Evolutionary conservation across 129 eudicot species (phyloP), one percentile per base, ranked within the genome.

Genomic region (Tanacetum coccineum): DNA sequence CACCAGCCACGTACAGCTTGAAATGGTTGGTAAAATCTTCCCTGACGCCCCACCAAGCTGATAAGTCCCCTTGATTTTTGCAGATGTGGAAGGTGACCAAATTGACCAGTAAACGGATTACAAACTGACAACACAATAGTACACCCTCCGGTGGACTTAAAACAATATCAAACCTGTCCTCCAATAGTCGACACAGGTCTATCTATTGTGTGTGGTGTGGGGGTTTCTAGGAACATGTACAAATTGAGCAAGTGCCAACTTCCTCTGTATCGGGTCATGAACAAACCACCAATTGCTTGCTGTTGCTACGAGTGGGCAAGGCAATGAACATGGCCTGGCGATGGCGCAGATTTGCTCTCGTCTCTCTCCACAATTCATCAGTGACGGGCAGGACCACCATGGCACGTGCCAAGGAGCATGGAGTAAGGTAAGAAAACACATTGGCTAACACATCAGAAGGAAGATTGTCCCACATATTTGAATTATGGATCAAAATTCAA

Each of bases 271-370:
- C 20, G 90, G 87, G 62, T 83, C 83, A 71, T 83, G 82, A 59
- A 70, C 70, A 60, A 78, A 85, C 66, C 89, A 85, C n/a, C 18
- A 76, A 66, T 21, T 66, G 49, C 46, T 28, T 39, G 59, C 73
- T 70, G 59, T 55, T 58, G 68, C 40, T 53, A 42, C 78, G 86
- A 30, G 83, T 72, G 44, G 93, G 85, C 64, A 81, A 63, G 18
- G 87, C 93, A 12, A 85, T 2, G 64, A 85, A 83, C 93, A 93
- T 85, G 14, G 95, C 76, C 20, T 80, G 85, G 61, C 54, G 85
- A 54, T 15, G 77, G 62, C 19, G 50, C 51, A 70, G 30, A 72
- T 18, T 12, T 18, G 9, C 57, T n/a, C 62, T 21, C 15, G 65
- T 45, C 51, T 51, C 50, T 59, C 69, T 77, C 57, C 82, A 74